Percentiles rank a stretch among this genome's conserved stretches.
phyloP scores from a whole-genome alignment of 768 basidiomycete species.

The Saitozyma podzolica region DNA sequence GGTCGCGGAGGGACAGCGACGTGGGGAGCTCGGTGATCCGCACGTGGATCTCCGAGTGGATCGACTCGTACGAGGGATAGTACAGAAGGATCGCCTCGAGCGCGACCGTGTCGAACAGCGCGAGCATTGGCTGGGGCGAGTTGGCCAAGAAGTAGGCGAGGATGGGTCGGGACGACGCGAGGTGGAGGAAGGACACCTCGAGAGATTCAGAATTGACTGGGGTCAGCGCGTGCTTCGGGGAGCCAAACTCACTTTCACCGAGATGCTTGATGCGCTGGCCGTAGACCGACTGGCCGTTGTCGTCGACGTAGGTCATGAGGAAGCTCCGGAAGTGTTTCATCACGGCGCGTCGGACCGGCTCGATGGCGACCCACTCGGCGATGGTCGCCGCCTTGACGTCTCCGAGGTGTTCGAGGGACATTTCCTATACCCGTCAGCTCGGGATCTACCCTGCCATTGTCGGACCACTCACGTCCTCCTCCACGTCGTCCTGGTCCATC shows the following conservation, averaged over 20 bases:
- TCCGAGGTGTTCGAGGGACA: conserved; percentile 90
- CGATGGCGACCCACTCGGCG: conserved; percentile 94
- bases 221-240: neutral
- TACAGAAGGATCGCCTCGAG: conserved; percentile 90
- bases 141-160: conserved; percentile 97
- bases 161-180: conserved; percentile 87
- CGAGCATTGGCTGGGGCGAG: conserved; percentile 86
- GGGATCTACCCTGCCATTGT: conserved; percentile 72
- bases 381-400: conserved; percentile 98
- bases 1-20: conserved; percentile 83
- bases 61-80: conserved; percentile 93
- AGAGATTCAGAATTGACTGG: conserved; percentile 94
- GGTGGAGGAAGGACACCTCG: conserved; percentile 95
- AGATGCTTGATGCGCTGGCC: conserved; percentile 88
- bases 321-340: conserved; percentile 91
- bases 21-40: conserved; percentile 92
- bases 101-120: conserved; percentile 93
- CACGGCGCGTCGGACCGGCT: conserved; percentile 85
- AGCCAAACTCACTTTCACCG: conserved; percentile 74
- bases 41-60: conserved; percentile 96
- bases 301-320: conserved; percentile 92
- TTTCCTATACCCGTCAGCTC: conserved; percentile 61
- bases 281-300: conserved; percentile 86
- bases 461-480: conserved; percentile 56
- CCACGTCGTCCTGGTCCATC: conserved; percentile 83